Evolutionary conservation across 805 yeast species (phyloP).

Genomic region (Yueomyces sinensis): DNA sequence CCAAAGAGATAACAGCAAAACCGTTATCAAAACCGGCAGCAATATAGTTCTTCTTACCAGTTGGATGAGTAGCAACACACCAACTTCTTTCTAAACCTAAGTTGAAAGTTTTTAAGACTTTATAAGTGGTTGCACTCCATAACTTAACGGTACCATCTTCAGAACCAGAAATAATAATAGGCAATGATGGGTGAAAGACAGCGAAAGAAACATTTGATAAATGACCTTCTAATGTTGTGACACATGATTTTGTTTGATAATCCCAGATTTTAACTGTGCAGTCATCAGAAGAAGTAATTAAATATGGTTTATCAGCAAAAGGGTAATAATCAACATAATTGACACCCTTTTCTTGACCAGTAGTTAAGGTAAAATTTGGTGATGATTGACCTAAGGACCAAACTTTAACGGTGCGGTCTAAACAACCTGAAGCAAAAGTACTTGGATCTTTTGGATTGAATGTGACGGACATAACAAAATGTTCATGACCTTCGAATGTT

Average conservation of each 20-base stretch:
- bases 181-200: conserved; percentile 94
- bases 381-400: conserved; percentile 85
- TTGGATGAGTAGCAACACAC: conserved; percentile 72
- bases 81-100: conserved; percentile 92
- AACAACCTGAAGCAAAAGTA: conserved; percentile 94
- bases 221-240: conserved; percentile 91
- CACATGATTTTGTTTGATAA: conserved; percentile 91
- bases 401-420: conserved; percentile 91
- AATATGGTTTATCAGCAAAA: conserved; percentile 91
- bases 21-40: conserved; percentile 96
- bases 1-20: conserved; percentile 72
- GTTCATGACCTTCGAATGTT: conserved; percentile 89
- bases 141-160: conserved; percentile 91
- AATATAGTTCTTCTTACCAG: conserved; percentile 53
- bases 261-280: conserved; percentile 86
- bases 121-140: conserved; percentile 92
- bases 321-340: conserved; percentile 96
- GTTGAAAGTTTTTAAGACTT: conserved; percentile 81
- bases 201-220: conserved; percentile 93
- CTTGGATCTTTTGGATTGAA: conserved; percentile 96
- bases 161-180: conserved; percentile 87
- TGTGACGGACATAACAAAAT: conserved; percentile 86
- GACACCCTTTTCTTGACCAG: conserved; percentile 89
- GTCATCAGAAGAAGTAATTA: conserved; percentile 87
- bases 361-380: conserved; percentile 84